Evolutionary conservation across 2,329 filamentous ascomycete species (phyloP), one percentile per base, ranked within the genome.

Genomic region (Volutella citrinella): DNA sequence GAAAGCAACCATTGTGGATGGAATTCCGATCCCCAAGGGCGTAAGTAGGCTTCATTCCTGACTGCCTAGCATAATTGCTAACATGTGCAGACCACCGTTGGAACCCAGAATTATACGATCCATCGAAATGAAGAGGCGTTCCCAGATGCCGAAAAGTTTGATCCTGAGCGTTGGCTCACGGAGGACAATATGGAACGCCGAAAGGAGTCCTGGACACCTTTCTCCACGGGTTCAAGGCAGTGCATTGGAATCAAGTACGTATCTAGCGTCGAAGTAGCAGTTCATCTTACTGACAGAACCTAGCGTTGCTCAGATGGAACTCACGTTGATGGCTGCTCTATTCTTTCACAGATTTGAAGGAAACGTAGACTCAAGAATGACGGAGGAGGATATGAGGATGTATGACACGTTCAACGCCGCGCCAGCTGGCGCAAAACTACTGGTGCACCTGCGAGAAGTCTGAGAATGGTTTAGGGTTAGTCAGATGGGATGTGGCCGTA

Each of bases 161-260:
- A 13, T 9, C 29, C 29, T 9, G 29, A 31, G 4, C 29, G 29
- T 12, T 31, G 29, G 29, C 20, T 31, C 8, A 16, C 17, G 10
- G 20, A 17, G 2, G 11, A 18, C 13, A 23, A 16, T 10, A 18
- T 10, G 7, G 20, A 7, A 10, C 5, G 17, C 6, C 10, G 29
- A n/a, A 31, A 31, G 7, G 29, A 22, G 20, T 13, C 29, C 9
- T 31, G 16, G 16, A 16, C 18, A 9, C 29, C 29, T 4, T 31
- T 31, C 20, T 31, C 29, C 7, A 21, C 24, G 5, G 29, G 29
- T 31, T 6, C 20, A 16, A 10, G 29, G 20, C 17, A 13, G 14
- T 31, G 29, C 10, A 31, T 31, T 6, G 29, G 29, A 9, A 24
- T 31, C n/a, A 31, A 31, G 29, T 31, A 24, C n/a, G n/a, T n/a